A percentile compares a stretch with the other conserved stretches of the same genome.
These are phyloP conservation scores for Tricladium varicosporioides DNA, from an alignment of 2,329 filamentous ascomycete genomes.

Conservation along the genomic window DNA sequence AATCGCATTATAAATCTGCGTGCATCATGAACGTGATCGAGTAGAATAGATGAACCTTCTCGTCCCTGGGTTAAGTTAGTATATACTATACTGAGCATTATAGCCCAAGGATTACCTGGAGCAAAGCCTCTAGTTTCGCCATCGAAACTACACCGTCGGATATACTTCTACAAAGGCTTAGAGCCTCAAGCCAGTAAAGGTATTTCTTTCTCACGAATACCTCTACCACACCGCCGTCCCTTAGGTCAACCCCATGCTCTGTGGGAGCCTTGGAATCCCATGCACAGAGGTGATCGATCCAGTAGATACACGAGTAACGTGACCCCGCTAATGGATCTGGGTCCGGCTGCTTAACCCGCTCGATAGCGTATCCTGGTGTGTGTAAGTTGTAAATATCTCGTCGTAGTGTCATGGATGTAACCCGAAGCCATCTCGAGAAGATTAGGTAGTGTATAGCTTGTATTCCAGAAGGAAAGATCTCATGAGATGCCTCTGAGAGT, in stretches of 20 bases:
- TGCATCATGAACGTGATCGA: conserved; percentile 23
- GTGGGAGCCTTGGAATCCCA: neutral
- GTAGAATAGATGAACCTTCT: neutral
- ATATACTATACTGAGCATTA: neutral
- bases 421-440: neutral
- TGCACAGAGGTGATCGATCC: conserved; percentile 32
- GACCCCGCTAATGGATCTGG: neutral
- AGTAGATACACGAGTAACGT: conserved; percentile 28
- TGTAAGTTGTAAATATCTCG: neutral
- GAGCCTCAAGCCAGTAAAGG: conserved; percentile 33
- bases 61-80: neutral
- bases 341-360: neutral
- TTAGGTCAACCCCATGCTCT: conserved; percentile 6
- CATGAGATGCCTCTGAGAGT: neutral
- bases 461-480: neutral
- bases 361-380: neutral
- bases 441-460: neutral
- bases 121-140: neutral
- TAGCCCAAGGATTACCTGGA: neutral
- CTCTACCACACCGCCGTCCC: conserved; percentile 16
- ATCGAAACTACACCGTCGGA: conserved; percentile 10
- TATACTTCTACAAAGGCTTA: conserved; percentile 23
- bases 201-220: conserved; percentile 25
- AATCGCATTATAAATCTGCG: conserved; percentile 32
- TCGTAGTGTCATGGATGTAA: neutral